Evolutionary conservation across 768 basidiomycete genomes (phyloP).

Genomic region (Xanthoconium stramineum): DNA sequence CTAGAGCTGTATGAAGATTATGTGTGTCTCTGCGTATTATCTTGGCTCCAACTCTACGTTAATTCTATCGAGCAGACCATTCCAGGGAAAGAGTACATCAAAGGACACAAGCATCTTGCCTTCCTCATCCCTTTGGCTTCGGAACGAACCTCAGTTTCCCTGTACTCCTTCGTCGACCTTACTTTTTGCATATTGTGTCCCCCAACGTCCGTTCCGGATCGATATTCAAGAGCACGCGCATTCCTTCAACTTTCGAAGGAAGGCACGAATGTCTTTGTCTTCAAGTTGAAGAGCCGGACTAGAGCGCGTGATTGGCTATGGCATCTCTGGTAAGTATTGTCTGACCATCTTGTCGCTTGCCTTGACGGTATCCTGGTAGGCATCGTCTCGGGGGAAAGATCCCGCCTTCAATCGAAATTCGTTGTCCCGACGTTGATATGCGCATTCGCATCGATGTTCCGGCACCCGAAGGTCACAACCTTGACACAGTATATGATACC

Average conservation of each 20-base stretch:
- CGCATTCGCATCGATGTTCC: slow-evolving; percentile 73
- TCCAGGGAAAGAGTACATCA: slow-evolving; percentile 65
- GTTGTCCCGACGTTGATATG: slow-evolving; percentile 63
- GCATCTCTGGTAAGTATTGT: slow-evolving; percentile 66
- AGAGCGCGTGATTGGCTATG: slow-evolving; percentile 88
- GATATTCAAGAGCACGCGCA: slow-evolving; percentile 41
- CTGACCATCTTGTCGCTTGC: not conserved
- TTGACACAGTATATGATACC: slow-evolving; percentile 40
- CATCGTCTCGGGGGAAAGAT: slow-evolving; percentile 68
- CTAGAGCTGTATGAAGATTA: slow-evolving; percentile 86
- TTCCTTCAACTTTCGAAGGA: slow-evolving; percentile 50
- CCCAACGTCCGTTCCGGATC: slow-evolving; percentile 44
- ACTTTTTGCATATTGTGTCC: slow-evolving; percentile 75
- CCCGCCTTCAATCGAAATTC: slow-evolving; percentile 66
- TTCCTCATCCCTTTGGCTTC: slow-evolving; percentile 73
- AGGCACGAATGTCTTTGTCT: slow-evolving; percentile 84
- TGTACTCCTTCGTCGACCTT: slow-evolving; percentile 86
- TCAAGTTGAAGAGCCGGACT: slow-evolving; percentile 76
- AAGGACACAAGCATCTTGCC: slow-evolving; percentile 72
- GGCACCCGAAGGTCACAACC: slow-evolving; percentile 35
- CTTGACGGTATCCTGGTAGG: slow-evolving; percentile 39
- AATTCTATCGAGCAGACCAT: slow-evolving; percentile 40
- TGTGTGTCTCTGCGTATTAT: slow-evolving; percentile 44
- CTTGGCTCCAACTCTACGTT: not conserved
- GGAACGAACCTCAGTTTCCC: slow-evolving; percentile 62